Evolutionary conservation across 208 protist species (phyloP).

Genomic region (Acanthamoeba royreba): DNA sequence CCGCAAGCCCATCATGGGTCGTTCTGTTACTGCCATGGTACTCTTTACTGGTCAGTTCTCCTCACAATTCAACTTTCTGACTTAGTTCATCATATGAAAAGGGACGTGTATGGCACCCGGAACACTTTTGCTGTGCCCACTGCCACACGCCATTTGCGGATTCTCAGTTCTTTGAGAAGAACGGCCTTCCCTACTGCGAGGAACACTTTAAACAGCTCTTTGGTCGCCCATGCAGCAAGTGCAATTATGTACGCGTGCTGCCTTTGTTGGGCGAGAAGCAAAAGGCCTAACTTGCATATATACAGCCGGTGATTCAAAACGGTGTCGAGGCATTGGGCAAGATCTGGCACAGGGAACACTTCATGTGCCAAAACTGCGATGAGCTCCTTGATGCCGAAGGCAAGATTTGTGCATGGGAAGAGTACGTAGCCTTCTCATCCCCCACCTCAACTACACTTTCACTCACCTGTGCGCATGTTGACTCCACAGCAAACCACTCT

Average conservation of each 20-base stretch:
- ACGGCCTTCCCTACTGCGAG: conserved; percentile 61
- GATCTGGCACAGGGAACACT: conserved; percentile 64
- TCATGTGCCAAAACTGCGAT: conserved; percentile 28
- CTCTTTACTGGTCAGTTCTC: background rate
- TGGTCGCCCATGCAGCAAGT: background rate
- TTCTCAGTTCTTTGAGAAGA: conserved; percentile 29
- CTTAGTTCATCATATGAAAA: background rate
- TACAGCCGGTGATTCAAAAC: conserved; percentile 54
- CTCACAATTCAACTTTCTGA: background rate
- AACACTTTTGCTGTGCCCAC: conserved; percentile 57
- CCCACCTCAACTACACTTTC: background rate
- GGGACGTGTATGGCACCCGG: conserved; percentile 38
- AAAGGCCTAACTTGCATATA: too few relatives aligned
- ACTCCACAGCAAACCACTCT: background rate
- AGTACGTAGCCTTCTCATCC: background rate
- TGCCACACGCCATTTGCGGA: conserved; percentile 30
- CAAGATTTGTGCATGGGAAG: background rate
- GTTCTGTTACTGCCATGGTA: conserved; percentile 60
- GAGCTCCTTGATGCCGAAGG: background rate
- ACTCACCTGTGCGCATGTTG: background rate
- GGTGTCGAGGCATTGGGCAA: conserved; percentile 48
- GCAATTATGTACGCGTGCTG: conserved; percentile 45
- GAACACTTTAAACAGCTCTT: background rate
- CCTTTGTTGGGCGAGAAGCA: background rate
- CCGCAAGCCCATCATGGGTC: conserved; percentile 65